Evolutionary conservation across 2,329 filamentous ascomycete species (phyloP).

Genomic region (Tetracladium maxilliforme): DNA sequence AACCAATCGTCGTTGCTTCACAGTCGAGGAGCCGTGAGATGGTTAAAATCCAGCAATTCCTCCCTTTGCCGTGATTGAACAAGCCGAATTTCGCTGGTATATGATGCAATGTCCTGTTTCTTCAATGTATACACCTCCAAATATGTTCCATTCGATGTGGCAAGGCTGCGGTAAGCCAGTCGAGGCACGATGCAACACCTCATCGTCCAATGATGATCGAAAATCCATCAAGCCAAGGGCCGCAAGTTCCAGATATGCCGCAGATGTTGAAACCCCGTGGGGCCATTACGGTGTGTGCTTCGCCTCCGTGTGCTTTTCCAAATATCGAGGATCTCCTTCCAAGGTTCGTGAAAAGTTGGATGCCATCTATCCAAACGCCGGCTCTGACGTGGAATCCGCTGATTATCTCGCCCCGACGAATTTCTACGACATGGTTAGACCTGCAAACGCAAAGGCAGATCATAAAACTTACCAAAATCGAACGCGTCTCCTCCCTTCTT

Average conservation of each 20-base stretch:
- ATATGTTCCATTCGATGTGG: too few species aligned
- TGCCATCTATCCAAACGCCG: constrained; percentile 71
- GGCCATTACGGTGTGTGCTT: constrained; percentile 74
- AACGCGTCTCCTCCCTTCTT: constrained; percentile 59
- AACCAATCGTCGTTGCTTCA: too few species aligned
- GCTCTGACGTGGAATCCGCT: constrained; percentile 74
- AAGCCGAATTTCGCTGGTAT: too few species aligned
- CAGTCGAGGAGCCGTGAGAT: too few species aligned
- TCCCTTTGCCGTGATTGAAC: too few species aligned
- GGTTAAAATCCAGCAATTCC: too few species aligned
- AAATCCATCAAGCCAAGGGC: constrained; percentile 72
- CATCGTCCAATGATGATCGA: constrained; percentile 63
- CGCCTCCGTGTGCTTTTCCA: constrained; percentile 64
- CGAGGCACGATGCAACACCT: too few species aligned
- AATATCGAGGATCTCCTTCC: constrained; percentile 77
- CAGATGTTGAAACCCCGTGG: constrained; percentile 81
- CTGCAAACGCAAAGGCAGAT: too few species aligned
- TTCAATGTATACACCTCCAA: too few species aligned
- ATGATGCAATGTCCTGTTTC: too few species aligned
- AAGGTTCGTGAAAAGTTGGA: constrained; percentile 79
- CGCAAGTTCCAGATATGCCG: constrained; percentile 73
- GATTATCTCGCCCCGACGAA: constrained; percentile 71
- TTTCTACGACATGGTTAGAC: too few species aligned
- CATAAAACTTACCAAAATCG: constrained; percentile 49
- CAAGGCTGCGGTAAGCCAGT: too few species aligned